phyloP scores from a whole-genome alignment of 169 alveolate genomes.

The Eimeria acervulina region DNA sequence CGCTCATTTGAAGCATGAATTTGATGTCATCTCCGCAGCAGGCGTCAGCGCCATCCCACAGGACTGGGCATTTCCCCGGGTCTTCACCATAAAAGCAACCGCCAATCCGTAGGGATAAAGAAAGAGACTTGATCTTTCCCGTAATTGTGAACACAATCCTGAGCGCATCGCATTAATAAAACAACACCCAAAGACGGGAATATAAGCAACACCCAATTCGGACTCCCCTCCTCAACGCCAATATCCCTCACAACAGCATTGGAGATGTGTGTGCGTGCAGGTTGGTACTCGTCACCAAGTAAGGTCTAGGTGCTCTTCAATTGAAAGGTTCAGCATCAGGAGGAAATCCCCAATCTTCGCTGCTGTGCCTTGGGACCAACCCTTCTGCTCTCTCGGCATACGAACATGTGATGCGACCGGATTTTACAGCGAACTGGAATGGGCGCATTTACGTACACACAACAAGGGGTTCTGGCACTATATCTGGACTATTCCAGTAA shows the following conservation, averaged over 20 bases:
- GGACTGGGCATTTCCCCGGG: conserved; percentile 64
- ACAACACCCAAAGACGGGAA: not conserved
- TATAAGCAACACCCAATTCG: not conserved
- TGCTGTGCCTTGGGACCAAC: not conserved
- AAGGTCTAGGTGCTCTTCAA: not conserved
- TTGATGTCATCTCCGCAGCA: conserved; percentile 78
- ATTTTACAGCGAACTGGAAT: not conserved
- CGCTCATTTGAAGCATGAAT: conserved; percentile 39
- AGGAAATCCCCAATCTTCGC: not conserved
- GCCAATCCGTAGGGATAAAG: conserved; percentile 79
- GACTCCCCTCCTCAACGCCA: not conserved
- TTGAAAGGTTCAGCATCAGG: not conserved
- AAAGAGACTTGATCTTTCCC: conserved; percentile 27
- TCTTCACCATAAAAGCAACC: conserved; percentile 64
- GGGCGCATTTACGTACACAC: not conserved
- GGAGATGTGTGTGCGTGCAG: not conserved
- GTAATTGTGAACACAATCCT: conserved; percentile 36
- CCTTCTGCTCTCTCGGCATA: too few species aligned
- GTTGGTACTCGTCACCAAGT: not conserved
- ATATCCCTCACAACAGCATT: not conserved
- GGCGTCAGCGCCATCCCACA: conserved; percentile 80
- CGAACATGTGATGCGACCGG: not conserved
- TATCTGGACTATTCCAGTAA: not conserved
- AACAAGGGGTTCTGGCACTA: not conserved
- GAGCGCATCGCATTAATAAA: not conserved